Conservation (phyloP, 257 asterid genomes). For the Nicotiana noctiflora region DNA sequence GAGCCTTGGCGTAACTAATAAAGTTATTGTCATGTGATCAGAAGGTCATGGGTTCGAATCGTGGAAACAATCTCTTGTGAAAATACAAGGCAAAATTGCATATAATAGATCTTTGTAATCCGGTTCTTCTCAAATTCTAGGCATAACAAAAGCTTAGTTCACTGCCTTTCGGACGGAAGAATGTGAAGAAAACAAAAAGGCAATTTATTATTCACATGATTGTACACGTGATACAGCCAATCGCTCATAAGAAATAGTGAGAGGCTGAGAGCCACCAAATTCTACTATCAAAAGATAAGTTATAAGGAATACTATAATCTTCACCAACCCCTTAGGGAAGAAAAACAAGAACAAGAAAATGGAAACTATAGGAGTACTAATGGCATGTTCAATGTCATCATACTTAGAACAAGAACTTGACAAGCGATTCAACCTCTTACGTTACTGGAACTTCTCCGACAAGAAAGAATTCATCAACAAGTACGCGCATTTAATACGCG, state of each 20-base stretch:
- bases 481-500: slow-evolving; percentile 48
- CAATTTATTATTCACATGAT: neutral
- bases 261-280: neutral
- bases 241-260: neutral
- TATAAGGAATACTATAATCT: neutral
- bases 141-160: too few species aligned
- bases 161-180: too few species aligned
- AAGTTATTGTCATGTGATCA: too few species aligned
- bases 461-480: slow-evolving; percentile 34
- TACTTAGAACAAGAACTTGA: slow-evolving; percentile 64
- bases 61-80: too few species aligned
- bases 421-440: slow-evolving; percentile 53
- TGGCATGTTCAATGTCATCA: slow-evolving; percentile 43
- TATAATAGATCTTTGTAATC: too few species aligned
- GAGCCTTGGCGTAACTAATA: too few species aligned
- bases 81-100: too few species aligned
- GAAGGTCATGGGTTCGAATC: too few species aligned
- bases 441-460: slow-evolving; percentile 48
- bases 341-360: slow-evolving; percentile 16
- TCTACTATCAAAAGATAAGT: neutral
- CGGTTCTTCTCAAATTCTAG: fast-evolving
- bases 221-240: neutral
- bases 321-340: too few species aligned
- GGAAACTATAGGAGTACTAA: slow-evolving; percentile 56
- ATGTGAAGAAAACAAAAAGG: too few species aligned